Evolutionary conservation across 139 green algal genomes (phyloP).

Genomic region (Yamagishiella unicocca): DNA sequence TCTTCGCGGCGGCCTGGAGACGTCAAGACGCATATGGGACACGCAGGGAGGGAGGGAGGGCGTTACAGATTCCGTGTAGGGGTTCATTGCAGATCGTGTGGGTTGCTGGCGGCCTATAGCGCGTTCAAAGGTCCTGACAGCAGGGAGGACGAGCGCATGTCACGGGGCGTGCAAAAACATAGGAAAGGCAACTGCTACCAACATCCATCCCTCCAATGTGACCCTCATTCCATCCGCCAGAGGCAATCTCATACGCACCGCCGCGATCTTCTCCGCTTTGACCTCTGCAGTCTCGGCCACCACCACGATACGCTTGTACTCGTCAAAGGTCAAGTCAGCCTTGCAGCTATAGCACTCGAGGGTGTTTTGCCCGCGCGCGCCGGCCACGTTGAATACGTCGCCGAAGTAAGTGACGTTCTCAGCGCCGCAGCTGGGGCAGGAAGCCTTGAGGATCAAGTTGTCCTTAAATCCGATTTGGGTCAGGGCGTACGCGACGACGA

Average conservation of each 20-base stretch:
- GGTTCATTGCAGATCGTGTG: too few species aligned
- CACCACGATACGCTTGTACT: slow-evolving; percentile 76
- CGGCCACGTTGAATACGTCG: slow-evolving; percentile 85
- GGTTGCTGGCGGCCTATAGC: too few species aligned
- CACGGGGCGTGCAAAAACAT: too few species aligned
- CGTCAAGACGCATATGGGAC: background rate
- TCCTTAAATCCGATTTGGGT: slow-evolving; percentile 91
- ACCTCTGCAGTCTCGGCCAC: slow-evolving; percentile 68
- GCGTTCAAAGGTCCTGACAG: too few species aligned
- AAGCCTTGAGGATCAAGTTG: slow-evolving; percentile 81
- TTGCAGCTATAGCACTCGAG: slow-evolving; percentile 84
- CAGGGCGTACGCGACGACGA: slow-evolving; percentile 81
- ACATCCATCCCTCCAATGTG: too few species aligned
- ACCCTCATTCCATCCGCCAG: too few species aligned
- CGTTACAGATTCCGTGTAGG: too few species aligned
- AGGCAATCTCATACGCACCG: slow-evolving; percentile 19
- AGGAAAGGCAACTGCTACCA: too few species aligned
- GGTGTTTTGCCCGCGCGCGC: slow-evolving; percentile 73
- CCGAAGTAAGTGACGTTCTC: slow-evolving; percentile 89
- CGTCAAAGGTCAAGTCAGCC: slow-evolving; percentile 78
- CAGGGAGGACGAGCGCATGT: too few species aligned
- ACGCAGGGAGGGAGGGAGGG: background rate
- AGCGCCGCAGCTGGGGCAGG: slow-evolving; percentile 86
- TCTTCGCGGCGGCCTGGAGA: slow-evolving; percentile 35
- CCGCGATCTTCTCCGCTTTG: slow-evolving; percentile 61